Base-by-base conservation (phyloP, 1,139 yeast species). In the Kodamaea arcana region DNA sequence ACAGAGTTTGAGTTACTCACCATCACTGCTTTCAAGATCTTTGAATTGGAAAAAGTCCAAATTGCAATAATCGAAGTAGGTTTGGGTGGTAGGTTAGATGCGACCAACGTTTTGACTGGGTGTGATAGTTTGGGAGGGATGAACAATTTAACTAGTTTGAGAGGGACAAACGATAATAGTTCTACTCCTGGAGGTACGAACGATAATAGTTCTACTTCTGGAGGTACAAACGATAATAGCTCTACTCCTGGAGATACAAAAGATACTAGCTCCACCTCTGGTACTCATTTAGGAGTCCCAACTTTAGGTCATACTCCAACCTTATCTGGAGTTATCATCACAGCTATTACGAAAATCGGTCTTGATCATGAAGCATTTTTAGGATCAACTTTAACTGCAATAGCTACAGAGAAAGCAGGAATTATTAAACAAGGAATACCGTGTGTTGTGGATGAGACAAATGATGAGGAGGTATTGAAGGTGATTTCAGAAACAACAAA, bases 61-160 rank as follows among this genome's bases (percentile, higher is more conserved):
- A 60, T 83, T 43, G 95, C 95, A 1, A 75, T 88, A 1, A 61
- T 90, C 22, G 97, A 90, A 53, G 96, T 87, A 3, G 97, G 97
- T 0, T 64, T 90, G 5, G 97, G 97, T 2, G 97, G 97, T 0
- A 56, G 85, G 27, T 56, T 80, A 24, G 97, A 90, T 58, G 88
- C 97, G 1, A 90, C 97, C 0, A 90, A 90, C 60, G 85, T 66
- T 2, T 49, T 70, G 23, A n/a, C n/a, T n/a, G n/a, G n/a, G n/a
- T n/a, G n/a, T n/a, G n/a, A n/a, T n/a, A n/a, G n/a, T n/a, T n/a
- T n/a, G n/a, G n/a, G n/a, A n/a, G n/a, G n/a, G n/a, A n/a, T n/a
- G n/a, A n/a, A n/a, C n/a, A n/a, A n/a, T n/a, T n/a, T n/a, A n/a
- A n/a, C n/a, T n/a, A n/a, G n/a, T n/a, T n/a, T n/a, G n/a, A n/a